Evolutionary conservation across 2,329 filamentous ascomycete genomes (phyloP), one percentile per base, ranked within the genome.

Genomic region (Madurella mycetomatis): DNA sequence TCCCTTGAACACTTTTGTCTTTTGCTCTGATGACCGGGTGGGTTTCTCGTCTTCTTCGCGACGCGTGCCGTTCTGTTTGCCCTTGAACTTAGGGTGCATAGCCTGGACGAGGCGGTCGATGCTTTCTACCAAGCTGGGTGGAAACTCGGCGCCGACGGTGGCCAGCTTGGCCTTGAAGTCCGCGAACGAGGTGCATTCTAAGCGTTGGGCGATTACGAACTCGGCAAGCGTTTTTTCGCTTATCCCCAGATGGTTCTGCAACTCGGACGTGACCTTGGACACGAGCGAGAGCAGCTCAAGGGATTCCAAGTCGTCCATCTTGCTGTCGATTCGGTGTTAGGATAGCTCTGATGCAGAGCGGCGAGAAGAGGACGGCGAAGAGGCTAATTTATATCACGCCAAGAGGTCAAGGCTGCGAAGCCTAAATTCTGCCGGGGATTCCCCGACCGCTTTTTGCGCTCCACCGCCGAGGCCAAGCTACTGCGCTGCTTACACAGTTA

Each of bases 191-290:
- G 77, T 79, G 74, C 85, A 88, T 79, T 92, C 83, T 69, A 87
- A 73, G 65, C 95, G 90, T 69, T 96, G 88, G 58, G 88, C 88
- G 67, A 99, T 96, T 65, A 99, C 84, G 68, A 96, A 99, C 72
- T 99, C 94, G 63, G 94, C 92, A 25, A 99, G 84, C 5, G 90
- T 96, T 73, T 95, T 96, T 73, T 99, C 92, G 69, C 83, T 88
- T 64, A 96, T 84, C 53, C 92, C 90, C 56, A 97, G 74, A 73
- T 99, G 90, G 67, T 99, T 99, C 65, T 95, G 87, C 50, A 99
- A 80, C 72, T 99, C 94, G 16, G 88, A 92, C 13, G 91, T 91
- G 64, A 99, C 90, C 71, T 92, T 96, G 48, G 90, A 94, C 53
- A 97, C 91, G 66, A 99, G 85, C 65, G 92, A 96, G 51, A 99